phyloP scores from a whole-genome alignment of 73 alveolate species.

The Durusdinium trenchii region DNA sequence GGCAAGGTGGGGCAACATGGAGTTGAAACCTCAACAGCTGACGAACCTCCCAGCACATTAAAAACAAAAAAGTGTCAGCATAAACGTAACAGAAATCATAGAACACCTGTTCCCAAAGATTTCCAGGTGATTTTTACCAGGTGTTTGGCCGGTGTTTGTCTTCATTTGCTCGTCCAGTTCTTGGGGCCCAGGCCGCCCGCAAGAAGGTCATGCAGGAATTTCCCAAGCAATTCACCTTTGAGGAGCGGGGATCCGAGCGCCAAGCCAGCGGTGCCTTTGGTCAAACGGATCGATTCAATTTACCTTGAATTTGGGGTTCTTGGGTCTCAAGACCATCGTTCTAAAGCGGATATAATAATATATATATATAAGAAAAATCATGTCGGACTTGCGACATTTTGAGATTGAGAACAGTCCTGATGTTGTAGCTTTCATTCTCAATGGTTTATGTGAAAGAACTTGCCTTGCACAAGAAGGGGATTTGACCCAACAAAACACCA shows the following conservation, averaged over 20 bases:
- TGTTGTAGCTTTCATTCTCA: no score
- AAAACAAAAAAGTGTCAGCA: background rate
- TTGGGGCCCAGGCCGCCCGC: conserved; percentile 64
- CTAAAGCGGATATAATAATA: no score
- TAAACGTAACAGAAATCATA: background rate
- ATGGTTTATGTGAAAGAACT: no score
- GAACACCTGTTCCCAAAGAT: background rate
- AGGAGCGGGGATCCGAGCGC: background rate
- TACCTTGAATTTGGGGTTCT: no score
- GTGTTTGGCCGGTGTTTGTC: background rate
- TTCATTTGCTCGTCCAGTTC: background rate
- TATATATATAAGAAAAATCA: no score
- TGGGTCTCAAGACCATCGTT: no score
- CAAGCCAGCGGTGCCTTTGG: no score
- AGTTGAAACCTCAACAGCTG: background rate
- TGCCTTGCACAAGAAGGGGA: no score
- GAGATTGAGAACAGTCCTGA: no score
- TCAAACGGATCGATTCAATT: no score
- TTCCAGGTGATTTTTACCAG: background rate
- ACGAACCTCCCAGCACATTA: background rate
- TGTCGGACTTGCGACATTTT: no score
- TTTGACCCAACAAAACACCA: no score
- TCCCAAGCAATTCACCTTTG: conserved; percentile 25
- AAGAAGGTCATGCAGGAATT: conserved; percentile 58
- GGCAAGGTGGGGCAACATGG: background rate